phyloP scores from a whole-genome alignment of 164 flowering plant genomes.

The Tetrastigma voinierianum region DNA sequence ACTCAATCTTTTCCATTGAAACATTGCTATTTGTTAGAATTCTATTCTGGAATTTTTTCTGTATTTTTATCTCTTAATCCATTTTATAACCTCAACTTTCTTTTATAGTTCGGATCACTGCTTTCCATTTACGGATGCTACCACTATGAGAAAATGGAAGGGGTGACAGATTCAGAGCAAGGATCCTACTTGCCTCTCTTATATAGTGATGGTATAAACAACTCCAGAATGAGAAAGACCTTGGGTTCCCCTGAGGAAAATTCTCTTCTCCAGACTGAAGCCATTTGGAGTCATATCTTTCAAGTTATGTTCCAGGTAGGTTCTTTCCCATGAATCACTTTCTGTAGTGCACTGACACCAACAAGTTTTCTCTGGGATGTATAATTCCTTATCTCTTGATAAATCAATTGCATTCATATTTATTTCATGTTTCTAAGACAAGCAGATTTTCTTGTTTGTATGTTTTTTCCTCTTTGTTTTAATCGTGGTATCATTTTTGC shows the following conservation, averaged over 20 bases:
- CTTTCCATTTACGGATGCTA: conserved; percentile 35
- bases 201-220: conserved; percentile 2
- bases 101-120: conserved; percentile 30
- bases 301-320: conserved; percentile 37
- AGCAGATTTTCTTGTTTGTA: too few species aligned
- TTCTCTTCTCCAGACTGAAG: conserved; percentile 3
- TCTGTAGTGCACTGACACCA: neutral
- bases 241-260: neutral
- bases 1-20: too few species aligned
- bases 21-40: too few species aligned
- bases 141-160: conserved; percentile 10
- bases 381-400: neutral
- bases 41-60: too few species aligned
- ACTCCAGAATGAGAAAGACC: neutral
- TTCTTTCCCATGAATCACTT: neutral
- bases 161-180: conserved; percentile 21
- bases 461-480: too few species aligned
- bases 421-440: neutral
- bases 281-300: conserved; percentile 16
- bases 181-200: conserved; percentile 21
- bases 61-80: too few species aligned
- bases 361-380: neutral
- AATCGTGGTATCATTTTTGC: too few species aligned
- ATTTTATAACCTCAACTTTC: neutral
- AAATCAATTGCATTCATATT: neutral